Evolutionary conservation across 208 protist species (phyloP), one percentile per base, ranked within the genome.

Genomic region (Leishmania turanica): DNA sequence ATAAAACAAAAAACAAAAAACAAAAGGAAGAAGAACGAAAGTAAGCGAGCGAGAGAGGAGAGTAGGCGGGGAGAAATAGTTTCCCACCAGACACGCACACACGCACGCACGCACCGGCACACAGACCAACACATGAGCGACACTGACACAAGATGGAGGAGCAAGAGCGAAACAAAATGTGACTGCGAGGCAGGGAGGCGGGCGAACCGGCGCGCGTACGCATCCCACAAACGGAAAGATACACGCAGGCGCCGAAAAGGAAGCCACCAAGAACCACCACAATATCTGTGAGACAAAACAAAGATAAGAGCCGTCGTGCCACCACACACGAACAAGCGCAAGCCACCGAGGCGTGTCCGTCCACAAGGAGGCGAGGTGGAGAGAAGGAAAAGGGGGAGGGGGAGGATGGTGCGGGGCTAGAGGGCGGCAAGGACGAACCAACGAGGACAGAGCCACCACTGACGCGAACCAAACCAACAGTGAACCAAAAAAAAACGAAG

Each of bases 71-170:
- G 17, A 60, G 54, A 9, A 60, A 0, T n/a, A 60, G 21, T 60
- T 60, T 60, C 1, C 54, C 21, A n/a, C 7, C 49, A 51, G 40
- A 65, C 64, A 69, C 49, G 54, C 65, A 53, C 34, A 75, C 11
- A 84, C 27, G 17, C n/a, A 47, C 68, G 8, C 45, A 11, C 45
- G 8, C 8, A 58, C 56, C 69, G 77, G 77, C 42, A 78, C 47
- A 64, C 58, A 86, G 58, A 88, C 60, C 77, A 51, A 58, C 17
- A 51, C 60, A 74, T 79, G 83, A 37, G 66, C 15, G 84, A 80
- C 37, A 82, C 13, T 5, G 34, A 51, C 34, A 49, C 31, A 31
- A 49, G 42, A 76, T 42, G 19, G 40, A 83, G 49, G 71, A 47
- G 62, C n/a, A 11, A 66, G 31, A 66, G 60, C 71, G 34, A 56